Evolutionary conservation across 768 basidiomycete species (phyloP), one percentile per base, ranked within the genome.

Genomic region (Serendipita sp.): DNA sequence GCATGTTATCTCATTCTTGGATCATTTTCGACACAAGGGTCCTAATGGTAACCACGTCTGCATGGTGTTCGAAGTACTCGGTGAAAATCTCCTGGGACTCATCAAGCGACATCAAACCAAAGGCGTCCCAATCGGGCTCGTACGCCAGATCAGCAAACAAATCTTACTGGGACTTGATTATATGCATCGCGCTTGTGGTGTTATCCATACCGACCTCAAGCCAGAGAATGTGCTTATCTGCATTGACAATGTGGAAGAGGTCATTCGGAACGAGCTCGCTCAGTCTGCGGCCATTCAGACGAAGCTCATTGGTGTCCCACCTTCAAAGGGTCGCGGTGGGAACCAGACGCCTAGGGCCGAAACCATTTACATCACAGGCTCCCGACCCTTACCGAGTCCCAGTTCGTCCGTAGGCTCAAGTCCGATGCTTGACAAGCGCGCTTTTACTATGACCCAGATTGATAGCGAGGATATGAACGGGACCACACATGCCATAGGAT

Each of bases 21-120:
- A 99, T 77, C 92, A 98, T 73, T 99, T 99, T 75, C 83, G 86
- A 32, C 96, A 98, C 76, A 89, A 88, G 67, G 96, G 96, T 1
- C 93, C 93, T 8, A 96, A 99, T 73, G 96, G 96, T 44, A 86
- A 83, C 15, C 96, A 99, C 75, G 89, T 99, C 69, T 98, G 96
- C 80, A 98, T 99, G 96, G 93, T 96, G 13, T 97, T 97, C 71
- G 96, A 99, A 74, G 96, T 98, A 30, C 82, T 99, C 7, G 96
- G 95, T 66, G 95, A 99, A 76, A 97, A 95, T 73, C 79, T 99
- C 2, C 83, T 98, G 2, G 93, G 88, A 3, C 82, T 99, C 70
- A 96, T 98, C 81, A 97, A 96, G 76, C 84, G 95, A 10, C 92
- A 98, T 77, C 94, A 98, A 78, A 93, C 92, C 77, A 93, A 95